These are phyloP conservation scores for Aspergillus sclerotialis DNA, from an alignment of 2,329 filamentous ascomycete species.

Conservation along the genomic window DNA sequence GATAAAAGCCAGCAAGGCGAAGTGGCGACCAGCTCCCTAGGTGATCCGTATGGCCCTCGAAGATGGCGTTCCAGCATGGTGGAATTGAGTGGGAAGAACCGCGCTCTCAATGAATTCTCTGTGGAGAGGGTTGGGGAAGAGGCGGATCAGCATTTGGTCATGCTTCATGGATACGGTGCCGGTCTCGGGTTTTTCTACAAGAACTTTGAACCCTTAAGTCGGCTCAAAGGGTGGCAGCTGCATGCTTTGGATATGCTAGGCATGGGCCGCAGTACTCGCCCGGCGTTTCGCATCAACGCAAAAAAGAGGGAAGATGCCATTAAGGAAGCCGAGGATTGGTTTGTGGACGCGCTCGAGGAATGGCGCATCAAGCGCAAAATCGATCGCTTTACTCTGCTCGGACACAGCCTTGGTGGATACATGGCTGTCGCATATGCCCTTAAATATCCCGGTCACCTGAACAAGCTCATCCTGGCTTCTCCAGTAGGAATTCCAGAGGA, in stretches of 20 bases:
- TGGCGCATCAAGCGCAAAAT: constrained; percentile 86
- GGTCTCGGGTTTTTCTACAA: constrained; percentile 97
- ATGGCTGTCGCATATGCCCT: constrained; percentile 90
- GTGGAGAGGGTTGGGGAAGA: constrained; percentile 76
- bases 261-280: constrained; percentile 83
- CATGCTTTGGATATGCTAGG: constrained; percentile 93
- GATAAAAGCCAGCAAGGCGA: constrained; percentile 34
- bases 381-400: constrained; percentile 86
- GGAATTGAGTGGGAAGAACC: constrained; percentile 72
- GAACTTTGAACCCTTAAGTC: constrained; percentile 84
- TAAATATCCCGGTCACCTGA: constrained; percentile 89
- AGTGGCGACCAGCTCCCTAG: constrained; percentile 43
- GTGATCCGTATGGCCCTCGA: constrained; percentile 77
- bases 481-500: constrained; percentile 94
- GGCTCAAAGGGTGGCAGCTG: constrained; percentile 73
- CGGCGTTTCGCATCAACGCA: constrained; percentile 74
- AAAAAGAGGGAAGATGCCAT: constrained; percentile 77
- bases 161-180: constrained; percentile 94
- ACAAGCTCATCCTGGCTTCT: constrained; percentile 92
- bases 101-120: constrained; percentile 86
- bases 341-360: constrained; percentile 91
- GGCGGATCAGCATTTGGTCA: constrained; percentile 79
- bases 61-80: constrained; percentile 84
- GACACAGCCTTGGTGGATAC: constrained; percentile 91
- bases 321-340: constrained; percentile 87